Conservation (phyloP, 495 filamentous ascomycete genomes). For the Evansstolkia leycettana region DNA sequence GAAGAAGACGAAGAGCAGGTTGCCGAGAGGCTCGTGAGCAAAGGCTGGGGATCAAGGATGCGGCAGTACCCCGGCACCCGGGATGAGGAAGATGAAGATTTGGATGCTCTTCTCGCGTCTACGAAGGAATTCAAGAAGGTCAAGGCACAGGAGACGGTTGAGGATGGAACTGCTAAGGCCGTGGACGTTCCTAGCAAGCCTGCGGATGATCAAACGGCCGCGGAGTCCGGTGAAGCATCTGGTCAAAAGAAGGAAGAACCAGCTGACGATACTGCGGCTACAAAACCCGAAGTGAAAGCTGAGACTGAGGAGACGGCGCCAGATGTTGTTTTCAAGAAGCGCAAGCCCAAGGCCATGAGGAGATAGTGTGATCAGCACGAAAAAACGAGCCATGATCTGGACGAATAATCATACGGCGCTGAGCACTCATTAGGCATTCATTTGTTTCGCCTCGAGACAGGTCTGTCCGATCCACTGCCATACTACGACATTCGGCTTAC, state of each 20-base stretch:
- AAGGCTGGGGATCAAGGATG: slow-evolving; percentile 63
- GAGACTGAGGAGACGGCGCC: slow-evolving; percentile 17
- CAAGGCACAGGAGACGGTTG: slow-evolving; percentile 12
- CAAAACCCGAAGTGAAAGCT: slow-evolving; percentile 10
- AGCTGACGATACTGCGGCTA: slow-evolving; percentile 2
- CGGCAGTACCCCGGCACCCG: slow-evolving; percentile 47
- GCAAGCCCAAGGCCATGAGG: slow-evolving; percentile 64
- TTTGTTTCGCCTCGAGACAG: too few relatives aligned
- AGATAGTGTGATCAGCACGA: slow-evolving; percentile 15
- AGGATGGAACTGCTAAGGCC: neutral
- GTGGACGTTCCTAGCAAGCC: neutral
- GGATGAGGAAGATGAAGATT: slow-evolving; percentile 43
- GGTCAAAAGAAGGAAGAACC: slow-evolving; percentile 19
- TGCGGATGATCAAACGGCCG: slow-evolving; percentile 6
- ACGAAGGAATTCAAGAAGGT: slow-evolving; percentile 37
- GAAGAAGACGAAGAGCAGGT: slow-evolving; percentile 52
- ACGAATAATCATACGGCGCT: too few relatives aligned
- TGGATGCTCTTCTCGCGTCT: slow-evolving; percentile 55
- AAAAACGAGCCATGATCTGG: neutral
- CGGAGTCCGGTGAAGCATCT: neutral
- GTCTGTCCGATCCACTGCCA: too few relatives aligned
- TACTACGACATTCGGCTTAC: too few relatives aligned
- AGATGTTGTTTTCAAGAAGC: slow-evolving; percentile 76
- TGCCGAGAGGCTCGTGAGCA: slow-evolving; percentile 48
- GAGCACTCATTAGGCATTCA: too few relatives aligned